A percentile compares a stretch with the other conserved stretches of the same genome.
Evolutionary conservation across 208 protist genomes (phyloP).

Genomic region (Crithidia sp.): DNA sequence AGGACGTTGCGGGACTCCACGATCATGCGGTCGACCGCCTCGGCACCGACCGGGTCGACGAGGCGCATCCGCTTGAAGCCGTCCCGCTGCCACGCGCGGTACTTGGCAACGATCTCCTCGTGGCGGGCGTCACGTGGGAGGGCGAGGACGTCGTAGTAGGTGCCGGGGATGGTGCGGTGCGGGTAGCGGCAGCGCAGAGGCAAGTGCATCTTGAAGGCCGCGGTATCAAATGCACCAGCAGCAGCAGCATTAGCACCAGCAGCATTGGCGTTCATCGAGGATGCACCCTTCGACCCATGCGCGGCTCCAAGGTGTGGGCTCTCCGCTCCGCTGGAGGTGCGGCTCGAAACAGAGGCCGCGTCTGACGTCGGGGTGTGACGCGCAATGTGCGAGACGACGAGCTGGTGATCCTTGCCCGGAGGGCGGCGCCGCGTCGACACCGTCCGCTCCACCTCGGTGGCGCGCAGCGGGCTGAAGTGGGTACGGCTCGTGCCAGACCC

Average conservation of each 20-base stretch:
- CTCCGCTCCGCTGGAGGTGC: slow-evolving; percentile 39
- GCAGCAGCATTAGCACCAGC: background rate
- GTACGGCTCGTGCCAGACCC: slow-evolving; percentile 23
- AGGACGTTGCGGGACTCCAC: slow-evolving; percentile 88
- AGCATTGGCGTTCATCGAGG: slow-evolving; percentile 5
- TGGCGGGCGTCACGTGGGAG: slow-evolving; percentile 46
- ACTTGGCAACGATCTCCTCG: slow-evolving; percentile 61
- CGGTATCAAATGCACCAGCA: slow-evolving; percentile 3
- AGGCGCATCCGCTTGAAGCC: slow-evolving; percentile 65
- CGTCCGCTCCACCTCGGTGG: slow-evolving; percentile 22
- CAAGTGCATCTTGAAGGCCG: slow-evolving; percentile 60
- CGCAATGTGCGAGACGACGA: slow-evolving; percentile 32
- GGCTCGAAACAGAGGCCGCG: slow-evolving; percentile 37
- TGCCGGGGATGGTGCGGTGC: slow-evolving; percentile 67
- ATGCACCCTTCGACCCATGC: slow-evolving; percentile 13
- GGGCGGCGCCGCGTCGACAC: slow-evolving; percentile 30
- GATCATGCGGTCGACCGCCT: slow-evolving; percentile 70
- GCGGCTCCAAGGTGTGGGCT: slow-evolving; percentile 6
- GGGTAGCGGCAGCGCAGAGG: slow-evolving; percentile 83
- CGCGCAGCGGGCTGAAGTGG: slow-evolving; percentile 45
- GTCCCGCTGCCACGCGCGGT: slow-evolving; percentile 63
- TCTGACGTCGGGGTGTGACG: slow-evolving; percentile 19
- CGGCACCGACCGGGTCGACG: slow-evolving; percentile 57
- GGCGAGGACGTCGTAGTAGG: slow-evolving; percentile 85
- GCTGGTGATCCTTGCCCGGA: slow-evolving; percentile 24